phyloP scores from a whole-genome alignment of 345 rosid genomes.

The Citrus mangshanensis region DNA sequence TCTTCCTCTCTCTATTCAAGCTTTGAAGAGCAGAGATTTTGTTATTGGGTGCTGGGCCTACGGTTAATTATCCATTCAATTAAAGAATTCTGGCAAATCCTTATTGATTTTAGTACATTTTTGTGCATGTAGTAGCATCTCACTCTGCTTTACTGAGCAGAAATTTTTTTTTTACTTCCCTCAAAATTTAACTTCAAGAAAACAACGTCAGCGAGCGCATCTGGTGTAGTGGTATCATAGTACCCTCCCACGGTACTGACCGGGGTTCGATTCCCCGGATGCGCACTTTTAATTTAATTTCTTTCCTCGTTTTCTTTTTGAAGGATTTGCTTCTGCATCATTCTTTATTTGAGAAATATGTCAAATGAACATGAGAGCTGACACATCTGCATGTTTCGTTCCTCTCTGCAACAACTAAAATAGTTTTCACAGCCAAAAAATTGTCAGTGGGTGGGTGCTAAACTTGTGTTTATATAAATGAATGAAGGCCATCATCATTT shows the following conservation, averaged over 20 bases:
- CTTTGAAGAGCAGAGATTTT: background rate
- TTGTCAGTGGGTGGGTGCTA: too few relatives aligned
- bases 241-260: conserved; percentile 99
- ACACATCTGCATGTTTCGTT: too few relatives aligned
- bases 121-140: too few relatives aligned
- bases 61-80: background rate
- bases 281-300: conserved; percentile 27
- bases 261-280: conserved; percentile 97
- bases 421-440: background rate
- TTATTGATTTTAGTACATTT: too few relatives aligned
- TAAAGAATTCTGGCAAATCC: background rate
- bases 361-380: too few relatives aligned
- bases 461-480: too few relatives aligned
- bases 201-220: conserved; percentile 38
- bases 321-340: too few relatives aligned
- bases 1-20: background rate
- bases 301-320: background rate
- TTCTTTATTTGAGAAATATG: too few relatives aligned
- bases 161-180: accelerated
- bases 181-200: too few relatives aligned
- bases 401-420: too few relatives aligned
- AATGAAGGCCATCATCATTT: too few relatives aligned
- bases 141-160: too few relatives aligned
- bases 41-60: background rate
- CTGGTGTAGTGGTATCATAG: conserved; percentile 95